Conservation (phyloP, 2,329 filamentous ascomycete genomes). For the Claviceps citrina region DNA sequence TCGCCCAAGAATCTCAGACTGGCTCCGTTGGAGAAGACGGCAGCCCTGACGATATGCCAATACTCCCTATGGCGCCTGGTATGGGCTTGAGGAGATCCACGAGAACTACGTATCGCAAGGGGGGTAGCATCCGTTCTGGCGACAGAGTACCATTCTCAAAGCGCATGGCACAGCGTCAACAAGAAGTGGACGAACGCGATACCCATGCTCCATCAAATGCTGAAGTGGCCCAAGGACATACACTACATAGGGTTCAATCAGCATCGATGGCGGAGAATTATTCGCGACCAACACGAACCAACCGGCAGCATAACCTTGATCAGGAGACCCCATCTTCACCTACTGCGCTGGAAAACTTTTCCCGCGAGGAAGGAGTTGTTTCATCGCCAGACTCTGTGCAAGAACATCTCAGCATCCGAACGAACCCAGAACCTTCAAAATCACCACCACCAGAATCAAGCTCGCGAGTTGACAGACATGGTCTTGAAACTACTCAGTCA, state of each 20-base stretch:
- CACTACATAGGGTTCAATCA: slow-evolving; percentile 49
- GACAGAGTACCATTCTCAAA: slow-evolving; percentile 63
- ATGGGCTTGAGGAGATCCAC: slow-evolving; percentile 78
- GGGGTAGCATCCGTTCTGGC: slow-evolving; percentile 69
- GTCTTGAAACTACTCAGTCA: slow-evolving; percentile 12
- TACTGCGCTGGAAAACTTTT: slow-evolving; percentile 27
- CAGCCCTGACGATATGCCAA: slow-evolving; percentile 60
- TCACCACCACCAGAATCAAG: slow-evolving; percentile 34
- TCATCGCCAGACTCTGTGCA: slow-evolving; percentile 12
- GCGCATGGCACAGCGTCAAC: slow-evolving; percentile 45
- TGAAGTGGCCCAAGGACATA: slow-evolving; percentile 33
- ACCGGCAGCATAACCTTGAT: slow-evolving; percentile 31
- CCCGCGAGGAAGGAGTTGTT: slow-evolving; percentile 17
- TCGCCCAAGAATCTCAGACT: slow-evolving; percentile 42
- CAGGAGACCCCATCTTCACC: slow-evolving; percentile 28
- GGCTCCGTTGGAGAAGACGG: slow-evolving; percentile 27
- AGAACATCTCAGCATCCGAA: slow-evolving; percentile 20
- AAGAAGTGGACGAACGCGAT: slow-evolving; percentile 37
- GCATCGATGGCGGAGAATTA: slow-evolving; percentile 51
- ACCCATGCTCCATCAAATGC: slow-evolving; percentile 19
- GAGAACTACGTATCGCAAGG: slow-evolving; percentile 72
- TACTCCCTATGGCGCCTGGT: slow-evolving; percentile 63
- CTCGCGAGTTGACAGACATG: slow-evolving; percentile 34
- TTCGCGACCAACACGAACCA: slow-evolving; percentile 38
- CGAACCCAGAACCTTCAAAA: slow-evolving; percentile 19